Conservation (phyloP, 2,329 filamentous ascomycete genomes). For the Dothistroma septosporum region DNA sequence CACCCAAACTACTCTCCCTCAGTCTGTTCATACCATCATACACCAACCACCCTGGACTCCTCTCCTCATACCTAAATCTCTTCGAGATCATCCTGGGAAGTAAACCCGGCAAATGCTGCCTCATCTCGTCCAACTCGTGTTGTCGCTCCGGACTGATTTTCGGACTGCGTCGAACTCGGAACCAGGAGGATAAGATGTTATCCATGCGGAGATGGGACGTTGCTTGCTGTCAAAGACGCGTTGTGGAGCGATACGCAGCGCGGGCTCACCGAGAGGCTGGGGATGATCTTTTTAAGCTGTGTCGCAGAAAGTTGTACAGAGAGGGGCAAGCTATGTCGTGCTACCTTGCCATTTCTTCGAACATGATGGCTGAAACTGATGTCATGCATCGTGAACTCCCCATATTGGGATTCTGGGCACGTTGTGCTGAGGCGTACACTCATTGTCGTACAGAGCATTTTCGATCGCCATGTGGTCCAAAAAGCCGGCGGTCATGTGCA, state of each 20-base stretch:
- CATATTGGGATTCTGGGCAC: background rate
- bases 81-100: background rate
- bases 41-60: background rate
- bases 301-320: background rate
- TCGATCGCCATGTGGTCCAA: background rate
- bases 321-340: background rate
- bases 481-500: background rate
- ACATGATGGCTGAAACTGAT: background rate
- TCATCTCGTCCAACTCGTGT: background rate
- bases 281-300: background rate
- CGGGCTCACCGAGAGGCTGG: background rate
- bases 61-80: background rate
- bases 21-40: background rate
- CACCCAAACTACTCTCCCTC: background rate
- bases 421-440: background rate
- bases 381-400: background rate
- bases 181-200: background rate
- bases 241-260: background rate
- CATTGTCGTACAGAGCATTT: background rate
- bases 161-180: background rate
- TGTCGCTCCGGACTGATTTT: background rate
- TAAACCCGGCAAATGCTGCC: background rate
- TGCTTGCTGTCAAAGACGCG: background rate
- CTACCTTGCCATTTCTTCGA: background rate
- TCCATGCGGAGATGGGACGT: background rate